A percentile compares a stretch with the other conserved stretches of the same genome.
Conservation (phyloP, 2,329 filamentous ascomycete species). For the Ambrosiella xylebori region DNA sequence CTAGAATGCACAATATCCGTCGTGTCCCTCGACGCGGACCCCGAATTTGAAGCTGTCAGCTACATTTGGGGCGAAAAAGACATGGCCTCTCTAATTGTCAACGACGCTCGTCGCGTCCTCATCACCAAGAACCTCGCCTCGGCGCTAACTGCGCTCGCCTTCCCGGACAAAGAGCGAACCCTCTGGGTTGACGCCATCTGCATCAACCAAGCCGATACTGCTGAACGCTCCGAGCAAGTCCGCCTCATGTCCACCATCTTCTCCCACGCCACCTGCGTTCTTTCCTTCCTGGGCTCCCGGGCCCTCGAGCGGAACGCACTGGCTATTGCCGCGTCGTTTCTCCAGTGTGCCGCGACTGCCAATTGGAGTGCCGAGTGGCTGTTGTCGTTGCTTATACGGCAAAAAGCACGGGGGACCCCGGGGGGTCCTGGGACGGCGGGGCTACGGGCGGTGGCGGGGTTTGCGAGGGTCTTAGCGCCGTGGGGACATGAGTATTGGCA, state of each 20-base stretch:
- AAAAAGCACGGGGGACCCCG: not conserved
- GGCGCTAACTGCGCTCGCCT: slow-evolving; percentile 13
- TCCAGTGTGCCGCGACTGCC: slow-evolving; percentile 2
- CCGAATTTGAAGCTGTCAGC: slow-evolving; percentile 14
- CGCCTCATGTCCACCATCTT: slow-evolving; percentile 16
- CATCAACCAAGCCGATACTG: slow-evolving; percentile 14
- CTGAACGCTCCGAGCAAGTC: slow-evolving; percentile 14
- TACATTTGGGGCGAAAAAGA: slow-evolving; percentile 15
- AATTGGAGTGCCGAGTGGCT: not conserved
- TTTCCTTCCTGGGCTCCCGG: slow-evolving; percentile 14
- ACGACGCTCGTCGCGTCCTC: not conserved
- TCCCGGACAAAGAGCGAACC: not conserved
- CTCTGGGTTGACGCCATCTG: slow-evolving; percentile 15
- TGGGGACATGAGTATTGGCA: slow-evolving; percentile 5
- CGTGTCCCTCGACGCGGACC: not conserved
- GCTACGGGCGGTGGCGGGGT: not conserved
- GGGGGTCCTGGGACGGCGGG: not conserved
- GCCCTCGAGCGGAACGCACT: not conserved
- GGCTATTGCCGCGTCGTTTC: slow-evolving; percentile 4
- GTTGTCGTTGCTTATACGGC: not conserved
- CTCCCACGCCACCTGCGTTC: slow-evolving; percentile 12
- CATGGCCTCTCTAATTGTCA: not conserved
- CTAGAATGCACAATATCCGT: not conserved
- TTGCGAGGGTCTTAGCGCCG: not conserved
- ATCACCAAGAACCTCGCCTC: slow-evolving; percentile 14